Conservation (phyloP, 2,329 filamentous ascomycete genomes). For the Akanthomyces uredinophilus region DNA sequence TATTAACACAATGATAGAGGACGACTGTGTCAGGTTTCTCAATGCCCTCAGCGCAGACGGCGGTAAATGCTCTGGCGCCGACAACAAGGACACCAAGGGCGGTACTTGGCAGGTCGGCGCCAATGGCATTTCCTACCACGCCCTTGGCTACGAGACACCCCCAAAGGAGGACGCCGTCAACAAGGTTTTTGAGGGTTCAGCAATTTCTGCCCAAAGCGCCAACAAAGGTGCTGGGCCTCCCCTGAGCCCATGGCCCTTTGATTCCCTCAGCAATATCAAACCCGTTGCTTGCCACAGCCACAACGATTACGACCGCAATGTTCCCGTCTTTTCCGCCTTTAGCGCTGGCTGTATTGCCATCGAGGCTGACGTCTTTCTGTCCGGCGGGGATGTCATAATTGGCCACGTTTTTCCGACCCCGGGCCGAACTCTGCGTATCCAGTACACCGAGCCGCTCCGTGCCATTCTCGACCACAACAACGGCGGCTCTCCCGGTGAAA, state of each 20-base stretch:
- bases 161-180: conserved; percentile 18
- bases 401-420: conserved; percentile 44
- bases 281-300: conserved; percentile 57
- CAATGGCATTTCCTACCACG: conserved; percentile 18
- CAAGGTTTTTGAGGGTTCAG: conserved; percentile 15
- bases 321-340: conserved; percentile 59
- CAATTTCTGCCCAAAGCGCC: conserved; percentile 17
- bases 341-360: conserved; percentile 55
- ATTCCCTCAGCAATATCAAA: conserved; percentile 16
- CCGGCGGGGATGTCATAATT: conserved; percentile 51
- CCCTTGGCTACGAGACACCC: conserved; percentile 16
- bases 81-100: conserved; percentile 19
- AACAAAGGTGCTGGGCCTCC: conserved; percentile 18
- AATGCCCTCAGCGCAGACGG: conserved; percentile 17
- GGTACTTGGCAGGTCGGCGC: conserved; percentile 20
- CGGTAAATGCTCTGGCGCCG: conserved; percentile 18
- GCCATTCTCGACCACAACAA: conserved; percentile 19
- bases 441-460: conserved; percentile 16
- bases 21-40: conserved; percentile 10
- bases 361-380: conserved; percentile 66
- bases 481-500: conserved; percentile 11
- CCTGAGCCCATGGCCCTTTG: conserved; percentile 18
- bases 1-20: background rate
- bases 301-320: conserved; percentile 64
- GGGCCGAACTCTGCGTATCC: conserved; percentile 13